These are phyloP conservation scores for Lithocarpus polystachyus DNA, from an alignment of 306 rosid species.

Conservation along the genomic window DNA sequence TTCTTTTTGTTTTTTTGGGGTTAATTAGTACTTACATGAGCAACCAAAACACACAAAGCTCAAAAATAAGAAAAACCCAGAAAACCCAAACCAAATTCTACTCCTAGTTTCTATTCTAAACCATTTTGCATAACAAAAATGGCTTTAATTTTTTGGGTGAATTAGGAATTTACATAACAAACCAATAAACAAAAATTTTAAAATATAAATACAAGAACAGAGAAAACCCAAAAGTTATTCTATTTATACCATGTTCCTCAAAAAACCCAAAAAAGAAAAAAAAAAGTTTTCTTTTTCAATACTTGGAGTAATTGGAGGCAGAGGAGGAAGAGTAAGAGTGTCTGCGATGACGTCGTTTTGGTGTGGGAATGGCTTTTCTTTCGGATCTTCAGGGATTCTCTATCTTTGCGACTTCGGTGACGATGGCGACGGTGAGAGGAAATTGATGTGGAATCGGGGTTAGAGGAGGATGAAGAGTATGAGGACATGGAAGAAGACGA, in stretches of 20 bases:
- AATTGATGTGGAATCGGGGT: constrained; percentile 30
- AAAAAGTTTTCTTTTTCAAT: too few relatives aligned
- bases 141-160: too few relatives aligned
- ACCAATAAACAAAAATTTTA: too few relatives aligned
- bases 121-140: too few relatives aligned
- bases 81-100: neutral
- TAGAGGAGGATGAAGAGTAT: constrained; percentile 18
- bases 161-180: too few relatives aligned
- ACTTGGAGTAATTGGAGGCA: constrained; percentile 68
- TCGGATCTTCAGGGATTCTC: constrained; percentile 61
- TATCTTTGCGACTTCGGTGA: constrained; percentile 49
- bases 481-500: constrained; percentile 51
- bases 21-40: neutral
- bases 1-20: too few relatives aligned
- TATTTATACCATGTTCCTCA: neutral
- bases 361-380: constrained; percentile 62
- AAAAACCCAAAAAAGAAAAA: too few relatives aligned
- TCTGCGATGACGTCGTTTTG: constrained; percentile 81
- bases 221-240: too few relatives aligned
- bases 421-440: constrained; percentile 51
- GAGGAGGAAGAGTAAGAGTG: constrained; percentile 57
- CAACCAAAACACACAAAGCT: neutral
- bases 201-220: too few relatives aligned
- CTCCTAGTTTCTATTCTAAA: neutral
- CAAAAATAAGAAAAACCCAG: neutral